Base-by-base conservation (phyloP, 108 stramenopile species). In the Craspedostauros australis region DNA sequence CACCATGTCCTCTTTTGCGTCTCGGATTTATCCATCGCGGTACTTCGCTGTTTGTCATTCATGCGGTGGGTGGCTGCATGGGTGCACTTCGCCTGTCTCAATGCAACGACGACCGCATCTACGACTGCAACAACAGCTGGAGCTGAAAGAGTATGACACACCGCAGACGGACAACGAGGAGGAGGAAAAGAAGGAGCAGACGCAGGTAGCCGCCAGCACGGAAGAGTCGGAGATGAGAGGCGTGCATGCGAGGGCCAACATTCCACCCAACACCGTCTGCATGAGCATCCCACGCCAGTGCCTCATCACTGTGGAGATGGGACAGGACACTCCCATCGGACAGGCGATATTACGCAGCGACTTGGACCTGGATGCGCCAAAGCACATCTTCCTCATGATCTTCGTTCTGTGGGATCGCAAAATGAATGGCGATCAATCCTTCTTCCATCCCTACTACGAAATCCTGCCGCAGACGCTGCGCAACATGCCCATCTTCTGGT, bases 231-330 rank as follows among this genome's bases (percentile, higher is more conserved):
- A 98, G 68, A 93, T 98, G 70, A 80, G 99, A 26, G 96, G 96
- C 14, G 94, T 98, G n/a, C 95, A 98, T 77, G 96, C 97, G 23
- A 57, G 45, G 36, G 56, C 70, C 23, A 63, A 73, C 58, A 66
- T 99, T 27, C 77, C 83, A 4, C 79, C 88, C 25, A 85, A 95
- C 49, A 82, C 89, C 31, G 61, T 79, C 25, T 90, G 95, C 59
- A 83, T 95, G 49, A 66, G 70, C 22, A 78, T 96, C 23, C 96
- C 96, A 18, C 68, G 88, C 5, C 72, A 70, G 46, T 98, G 96
- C 53, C 75, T 99, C 22, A 96, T 99, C 52, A 99, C 99, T 1
- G 99, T 98, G 3, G 97, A 99, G 85, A 98, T 98, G 97, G 99
- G 99, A 28, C 96, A 98, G 59, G 68, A 80, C 25, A 94, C 92